A percentile compares a stretch with the other conserved stretches of the same genome.
phyloP scores from a whole-genome alignment of 75 land plant genomes.

The Pinus taeda region DNA sequence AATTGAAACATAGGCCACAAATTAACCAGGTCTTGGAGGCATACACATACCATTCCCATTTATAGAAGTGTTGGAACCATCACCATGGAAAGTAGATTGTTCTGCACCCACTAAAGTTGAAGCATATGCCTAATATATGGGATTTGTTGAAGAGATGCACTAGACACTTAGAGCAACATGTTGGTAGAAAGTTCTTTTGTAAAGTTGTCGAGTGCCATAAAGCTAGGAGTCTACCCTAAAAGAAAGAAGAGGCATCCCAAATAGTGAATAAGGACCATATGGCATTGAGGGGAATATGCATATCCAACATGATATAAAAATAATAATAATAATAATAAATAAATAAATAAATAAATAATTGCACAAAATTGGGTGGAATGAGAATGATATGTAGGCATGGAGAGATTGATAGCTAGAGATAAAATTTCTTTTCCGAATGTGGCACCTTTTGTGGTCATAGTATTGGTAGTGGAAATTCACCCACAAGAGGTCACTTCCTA shows the following conservation, averaged over 20 bases:
- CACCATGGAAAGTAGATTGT: conserved; percentile 27
- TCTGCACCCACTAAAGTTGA: conserved; percentile 24
- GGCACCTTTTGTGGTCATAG: conserved; percentile 8
- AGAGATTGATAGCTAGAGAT: conserved; percentile 4
- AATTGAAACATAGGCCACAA: conserved; percentile 36
- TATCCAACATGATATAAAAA: conserved; percentile 17
- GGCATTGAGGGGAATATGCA: conserved; percentile 56
- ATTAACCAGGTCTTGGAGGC: conserved; percentile 36
- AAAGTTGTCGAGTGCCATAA: background rate
- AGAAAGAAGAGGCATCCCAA: conserved; percentile 53
- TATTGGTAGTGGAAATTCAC: conserved; percentile 24
- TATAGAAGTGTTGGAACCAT: conserved; percentile 6
- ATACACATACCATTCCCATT: conserved; percentile 15
- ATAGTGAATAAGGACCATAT: conserved; percentile 69
- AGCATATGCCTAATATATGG: conserved; percentile 33
- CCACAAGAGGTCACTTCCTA: conserved; percentile 67
- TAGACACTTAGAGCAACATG: conserved; percentile 43
- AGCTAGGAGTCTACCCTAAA: too few relatives aligned
- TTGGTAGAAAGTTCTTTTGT: conserved; percentile 55
- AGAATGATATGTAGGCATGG: conserved; percentile 27
- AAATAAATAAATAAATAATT: too few relatives aligned
- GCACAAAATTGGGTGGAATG: conserved; percentile 44
- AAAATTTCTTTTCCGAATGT: conserved; percentile 7
- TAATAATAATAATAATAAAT: too few relatives aligned
- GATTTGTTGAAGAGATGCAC: conserved; percentile 41